A percentile compares a stretch with the other conserved stretches of the same genome.
Evolutionary conservation across 768 basidiomycete species (phyloP).

Genomic region (Pleurotus djamor): DNA sequence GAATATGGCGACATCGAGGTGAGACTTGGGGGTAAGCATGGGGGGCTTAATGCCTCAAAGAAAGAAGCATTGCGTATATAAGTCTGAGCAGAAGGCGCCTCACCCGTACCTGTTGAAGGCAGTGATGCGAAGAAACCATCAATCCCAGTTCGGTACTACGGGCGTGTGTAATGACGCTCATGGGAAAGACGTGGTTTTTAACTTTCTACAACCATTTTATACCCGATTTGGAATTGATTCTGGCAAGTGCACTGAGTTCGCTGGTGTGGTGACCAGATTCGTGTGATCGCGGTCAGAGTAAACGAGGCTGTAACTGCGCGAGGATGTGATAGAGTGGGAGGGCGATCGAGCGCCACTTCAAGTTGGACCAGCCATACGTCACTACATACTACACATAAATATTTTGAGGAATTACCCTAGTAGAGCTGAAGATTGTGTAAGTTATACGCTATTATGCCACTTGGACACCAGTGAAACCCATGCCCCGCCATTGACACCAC

Average conservation of each 20-base stretch:
- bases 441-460: not conserved
- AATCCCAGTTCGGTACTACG: no score
- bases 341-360: not conserved
- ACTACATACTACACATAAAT: not conserved
- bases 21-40: not conserved
- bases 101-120: no score
- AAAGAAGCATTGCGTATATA: not conserved
- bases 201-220: not conserved
- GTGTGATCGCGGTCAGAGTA: not conserved
- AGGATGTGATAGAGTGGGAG: not conserved
- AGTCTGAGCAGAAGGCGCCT: not conserved
- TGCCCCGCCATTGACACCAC: not conserved
- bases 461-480: not conserved
- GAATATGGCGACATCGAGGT: conserved; percentile 5
- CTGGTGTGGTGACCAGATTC: not conserved
- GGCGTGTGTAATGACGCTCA: no score
- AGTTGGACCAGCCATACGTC: not conserved
- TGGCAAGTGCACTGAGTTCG: not conserved
- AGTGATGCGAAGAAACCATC: no score
- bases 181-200: no score
- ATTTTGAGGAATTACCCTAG: not conserved
- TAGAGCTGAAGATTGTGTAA: not conserved
- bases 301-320: not conserved
- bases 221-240: not conserved
- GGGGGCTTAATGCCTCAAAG: not conserved